phyloP scores from a whole-genome alignment of 352 stramenopile genomes.

The Phytophthora kernoviae region DNA sequence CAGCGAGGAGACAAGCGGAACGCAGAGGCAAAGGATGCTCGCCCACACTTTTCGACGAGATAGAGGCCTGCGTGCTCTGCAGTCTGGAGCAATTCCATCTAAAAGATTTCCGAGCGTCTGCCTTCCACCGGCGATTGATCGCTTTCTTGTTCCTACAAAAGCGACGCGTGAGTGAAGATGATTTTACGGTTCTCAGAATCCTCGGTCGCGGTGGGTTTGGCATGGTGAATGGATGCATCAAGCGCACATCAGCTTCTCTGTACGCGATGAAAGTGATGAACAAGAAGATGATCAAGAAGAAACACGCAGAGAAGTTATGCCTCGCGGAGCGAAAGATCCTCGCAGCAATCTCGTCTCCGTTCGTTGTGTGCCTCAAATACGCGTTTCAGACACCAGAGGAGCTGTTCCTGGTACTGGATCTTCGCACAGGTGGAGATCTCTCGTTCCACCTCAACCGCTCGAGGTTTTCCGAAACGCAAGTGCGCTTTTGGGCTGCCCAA shows the following conservation, averaged over 20 bases:
- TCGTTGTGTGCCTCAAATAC: constrained; percentile 97
- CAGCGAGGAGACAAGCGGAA: constrained; percentile 20
- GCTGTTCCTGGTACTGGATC: constrained; percentile 97
- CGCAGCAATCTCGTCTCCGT: constrained; percentile 81
- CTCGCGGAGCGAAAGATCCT: constrained; percentile 81
- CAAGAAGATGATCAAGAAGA: constrained; percentile 92
- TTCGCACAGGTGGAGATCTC: constrained; percentile 97
- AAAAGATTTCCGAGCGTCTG: constrained; percentile 78
- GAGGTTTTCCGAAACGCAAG: constrained; percentile 69
- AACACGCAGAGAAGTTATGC: constrained; percentile 87
- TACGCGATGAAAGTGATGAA: constrained; percentile 91
- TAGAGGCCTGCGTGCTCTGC: constrained; percentile 75
- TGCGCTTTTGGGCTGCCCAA: constrained; percentile 85
- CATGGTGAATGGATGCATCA: constrained; percentile 97
- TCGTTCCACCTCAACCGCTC: constrained; percentile 82
- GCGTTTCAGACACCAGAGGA: constrained; percentile 95
- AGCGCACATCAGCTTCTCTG: constrained; percentile 85
- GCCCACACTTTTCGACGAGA: constrained; percentile 67
- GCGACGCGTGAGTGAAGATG: constrained; percentile 90
- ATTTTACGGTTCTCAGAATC: constrained; percentile 96
- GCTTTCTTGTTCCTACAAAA: constrained; percentile 93
- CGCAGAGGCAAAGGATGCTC: constrained; percentile 26
- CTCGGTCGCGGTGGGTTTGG: constrained; percentile 96
- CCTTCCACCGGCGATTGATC: constrained; percentile 82
- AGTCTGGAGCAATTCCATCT: constrained; percentile 69